A percentile compares a stretch with the other conserved stretches of the same genome.
Evolutionary conservation across 768 basidiomycete species (phyloP).

Genomic region (Mycena rosella): DNA sequence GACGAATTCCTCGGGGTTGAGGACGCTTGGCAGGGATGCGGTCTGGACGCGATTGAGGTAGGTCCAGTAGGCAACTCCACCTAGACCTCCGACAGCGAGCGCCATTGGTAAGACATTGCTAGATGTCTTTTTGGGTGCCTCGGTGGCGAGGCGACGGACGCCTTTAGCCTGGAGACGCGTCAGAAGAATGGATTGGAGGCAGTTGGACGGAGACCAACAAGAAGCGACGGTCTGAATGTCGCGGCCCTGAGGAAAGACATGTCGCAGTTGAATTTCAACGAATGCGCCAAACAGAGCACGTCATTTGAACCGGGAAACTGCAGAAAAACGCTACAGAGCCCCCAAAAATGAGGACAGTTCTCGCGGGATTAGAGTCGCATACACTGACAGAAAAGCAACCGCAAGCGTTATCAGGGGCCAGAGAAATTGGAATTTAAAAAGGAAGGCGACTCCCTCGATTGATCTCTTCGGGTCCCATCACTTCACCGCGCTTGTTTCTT

Average conservation of each 20-base stretch:
- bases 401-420: background rate
- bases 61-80: constrained; percentile 58
- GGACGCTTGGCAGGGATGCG: constrained; percentile 50
- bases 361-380: background rate
- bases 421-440: background rate
- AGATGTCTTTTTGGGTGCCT: constrained; percentile 60
- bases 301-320: constrained; percentile 1
- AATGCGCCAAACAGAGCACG: constrained; percentile 14
- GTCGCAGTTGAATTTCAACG: background rate
- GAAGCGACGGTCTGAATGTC: background rate
- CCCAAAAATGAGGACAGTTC: background rate
- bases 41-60: constrained; percentile 57
- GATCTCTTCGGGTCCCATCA: background rate
- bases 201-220: constrained; percentile 19
- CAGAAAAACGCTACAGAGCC: background rate
- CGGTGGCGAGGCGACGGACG: constrained; percentile 47
- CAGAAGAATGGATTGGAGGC: background rate
- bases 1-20: constrained; percentile 80
- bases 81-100: constrained; percentile 62
- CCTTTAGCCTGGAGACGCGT: constrained; percentile 17
- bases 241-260: constrained; percentile 30
- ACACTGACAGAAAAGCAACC: background rate
- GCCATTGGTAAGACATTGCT: constrained; percentile 55
- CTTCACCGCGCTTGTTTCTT: background rate
- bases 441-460: background rate